Base-by-base conservation (phyloP, 179 eudicot species). In the Amaranthus tricolor region DNA sequence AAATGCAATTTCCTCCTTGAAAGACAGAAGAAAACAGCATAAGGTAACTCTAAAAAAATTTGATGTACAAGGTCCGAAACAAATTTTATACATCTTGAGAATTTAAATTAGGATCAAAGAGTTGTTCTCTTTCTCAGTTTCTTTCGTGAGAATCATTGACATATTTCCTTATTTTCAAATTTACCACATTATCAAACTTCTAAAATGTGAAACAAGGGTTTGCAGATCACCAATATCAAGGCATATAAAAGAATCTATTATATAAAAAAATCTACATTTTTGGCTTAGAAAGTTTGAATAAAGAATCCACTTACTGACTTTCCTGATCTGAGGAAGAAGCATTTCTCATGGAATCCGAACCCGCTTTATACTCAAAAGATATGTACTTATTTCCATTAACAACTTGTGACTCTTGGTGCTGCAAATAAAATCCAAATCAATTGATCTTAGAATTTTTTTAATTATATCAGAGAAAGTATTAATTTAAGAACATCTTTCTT, bases 251-350 rank as follows among this genome's bases (percentile, higher is more conserved):
- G 6, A 20, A 21, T 62, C 2, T 6, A 5, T 21, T 8, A 0
- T 62, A 5, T 10, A 31, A 15, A 50, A 13, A 52, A 21, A 68
- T 16, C 20, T 51, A 11, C 19, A 21, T 7, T 5, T 14, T 16
- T 52, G 54, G 31, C n/a, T 14, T 6, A 12, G 13, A 15, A 31
- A 60, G 74, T 72, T 64, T 53, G 76, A 76, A 75, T 74, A 44
- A 83, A 74, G 70, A 81, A 74, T 80, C 72, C 79, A 94, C 99
- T 96, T 91, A 96, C 99, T 91, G 98, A 84, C 99, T 96, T 78
- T 96, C 99, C 68, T 77, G 96, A 72, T 96, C 99, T 52, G 99
- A 94, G 71, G 98, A 96, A 70, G 99, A 96, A 80, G 89, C 94
- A 82, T 85, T 94, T 80, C 91, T 88, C 82, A 89, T 88, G 85